Conservation (phyloP, 371 early-diverging fungal genomes). For the Chytridium lagenaria region DNA sequence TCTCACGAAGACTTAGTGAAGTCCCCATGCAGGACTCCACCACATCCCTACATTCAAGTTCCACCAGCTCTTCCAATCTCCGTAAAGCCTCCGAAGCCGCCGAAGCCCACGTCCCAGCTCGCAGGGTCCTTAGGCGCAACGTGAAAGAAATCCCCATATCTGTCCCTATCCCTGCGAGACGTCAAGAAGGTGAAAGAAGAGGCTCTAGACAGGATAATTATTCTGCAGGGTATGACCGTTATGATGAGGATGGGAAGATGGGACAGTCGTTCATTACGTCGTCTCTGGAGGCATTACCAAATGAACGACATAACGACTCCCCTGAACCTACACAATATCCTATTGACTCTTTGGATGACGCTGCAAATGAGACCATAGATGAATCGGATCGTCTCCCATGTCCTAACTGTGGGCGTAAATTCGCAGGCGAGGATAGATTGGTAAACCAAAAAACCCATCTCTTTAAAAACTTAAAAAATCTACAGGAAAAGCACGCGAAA, state of each 20-base stretch:
- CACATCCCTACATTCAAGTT: neutral
- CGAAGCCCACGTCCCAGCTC: neutral
- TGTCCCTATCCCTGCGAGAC: neutral
- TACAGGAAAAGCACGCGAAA: slow-evolving; percentile 48
- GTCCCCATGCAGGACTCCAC: slow-evolving; percentile 17
- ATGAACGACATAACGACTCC: slow-evolving; percentile 2
- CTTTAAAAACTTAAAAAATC: neutral
- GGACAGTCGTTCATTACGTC: neutral
- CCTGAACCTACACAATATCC: slow-evolving; percentile 7
- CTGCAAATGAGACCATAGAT: neutral
- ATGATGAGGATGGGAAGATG: neutral
- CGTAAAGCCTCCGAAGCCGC: slow-evolving; percentile 12
- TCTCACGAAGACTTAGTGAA: slow-evolving; percentile 18
- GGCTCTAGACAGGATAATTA: neutral
- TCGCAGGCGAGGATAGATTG: slow-evolving; percentile 44
- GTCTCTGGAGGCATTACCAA: slow-evolving; percentile 9
- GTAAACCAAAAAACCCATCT: slow-evolving; percentile 20
- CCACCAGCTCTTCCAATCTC: neutral
- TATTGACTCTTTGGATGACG: neutral
- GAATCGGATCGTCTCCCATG: slow-evolving; percentile 34
- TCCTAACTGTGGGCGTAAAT: slow-evolving; percentile 47
- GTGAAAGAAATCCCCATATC: neutral
- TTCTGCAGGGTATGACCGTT: neutral
- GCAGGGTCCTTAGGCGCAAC: neutral
- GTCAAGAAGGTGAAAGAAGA: neutral